phyloP scores from a whole-genome alignment of 345 rosid species.

The Kandelia obovata region DNA sequence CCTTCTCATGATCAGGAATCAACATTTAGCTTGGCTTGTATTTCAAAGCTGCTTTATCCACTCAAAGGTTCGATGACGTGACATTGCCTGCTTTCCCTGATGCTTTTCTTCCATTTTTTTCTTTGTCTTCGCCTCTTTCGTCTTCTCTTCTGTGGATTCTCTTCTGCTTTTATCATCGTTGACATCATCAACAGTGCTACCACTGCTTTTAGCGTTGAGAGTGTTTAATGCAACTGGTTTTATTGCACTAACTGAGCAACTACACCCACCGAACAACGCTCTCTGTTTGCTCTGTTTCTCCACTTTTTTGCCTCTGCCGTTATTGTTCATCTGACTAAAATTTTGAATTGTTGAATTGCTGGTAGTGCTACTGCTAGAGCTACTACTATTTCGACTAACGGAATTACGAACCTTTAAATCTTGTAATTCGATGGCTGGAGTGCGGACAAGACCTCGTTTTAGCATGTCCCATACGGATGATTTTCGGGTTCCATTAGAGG shows the following conservation, averaged over 20 bases:
- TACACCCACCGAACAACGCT: constrained; percentile 20
- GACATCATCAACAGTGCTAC: not conserved
- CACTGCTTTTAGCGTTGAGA: constrained; percentile 18
- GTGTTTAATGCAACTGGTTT: constrained; percentile 42
- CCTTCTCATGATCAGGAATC: constrained; percentile 23
- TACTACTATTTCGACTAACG: constrained; percentile 27
- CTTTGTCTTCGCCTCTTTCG: constrained; percentile 31
- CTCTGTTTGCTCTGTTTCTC: constrained; percentile 17
- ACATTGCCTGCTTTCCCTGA: constrained; percentile 50
- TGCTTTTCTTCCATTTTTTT: constrained; percentile 42
- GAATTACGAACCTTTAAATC: constrained; percentile 41
- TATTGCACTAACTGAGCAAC: constrained; percentile 53
- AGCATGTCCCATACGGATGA: constrained; percentile 70
- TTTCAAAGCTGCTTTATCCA: constrained; percentile 85
- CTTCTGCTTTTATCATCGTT: not conserved
- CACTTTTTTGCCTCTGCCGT: constrained; percentile 13
- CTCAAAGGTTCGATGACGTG: constrained; percentile 73
- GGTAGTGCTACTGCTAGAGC: constrained; percentile 49
- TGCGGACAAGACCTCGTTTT: constrained; percentile 60
- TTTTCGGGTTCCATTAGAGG: constrained; percentile 32
- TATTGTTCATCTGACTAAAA: constrained; percentile 35
- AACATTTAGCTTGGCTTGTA: constrained; percentile 28
- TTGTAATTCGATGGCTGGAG: constrained; percentile 69
- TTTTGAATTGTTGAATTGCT: constrained; percentile 15
- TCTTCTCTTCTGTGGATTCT: constrained; percentile 27